Conservation (phyloP, 805 yeast species). For the Citeromyces matritensis region DNA sequence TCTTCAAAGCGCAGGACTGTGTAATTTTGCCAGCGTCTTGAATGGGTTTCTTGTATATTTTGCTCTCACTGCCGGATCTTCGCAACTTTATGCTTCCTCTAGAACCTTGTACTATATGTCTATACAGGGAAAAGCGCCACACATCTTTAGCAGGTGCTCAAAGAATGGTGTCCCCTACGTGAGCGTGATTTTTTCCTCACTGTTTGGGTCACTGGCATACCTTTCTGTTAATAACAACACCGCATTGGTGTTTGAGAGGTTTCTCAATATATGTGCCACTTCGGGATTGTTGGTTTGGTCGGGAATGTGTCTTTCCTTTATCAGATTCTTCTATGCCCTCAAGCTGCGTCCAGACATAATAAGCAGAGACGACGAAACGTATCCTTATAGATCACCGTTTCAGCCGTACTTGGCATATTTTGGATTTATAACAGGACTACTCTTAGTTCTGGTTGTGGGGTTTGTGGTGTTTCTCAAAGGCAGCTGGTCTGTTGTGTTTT, state of each 20-base stretch:
- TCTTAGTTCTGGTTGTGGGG: constrained; percentile 30
- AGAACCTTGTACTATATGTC: constrained; percentile 41
- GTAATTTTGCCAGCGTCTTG: constrained; percentile 31
- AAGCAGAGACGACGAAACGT: constrained; percentile 33
- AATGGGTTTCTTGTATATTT: constrained; percentile 38
- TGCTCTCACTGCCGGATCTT: constrained; percentile 41
- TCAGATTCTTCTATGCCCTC: constrained; percentile 39
- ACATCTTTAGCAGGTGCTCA: constrained; percentile 41
- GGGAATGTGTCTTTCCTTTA: constrained; percentile 42
- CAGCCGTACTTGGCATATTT: constrained; percentile 39
- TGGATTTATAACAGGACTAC: constrained; percentile 26
- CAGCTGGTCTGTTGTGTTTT: constrained; percentile 32
- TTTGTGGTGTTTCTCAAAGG: constrained; percentile 32
- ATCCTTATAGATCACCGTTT: constrained; percentile 39
- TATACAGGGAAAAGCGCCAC: constrained; percentile 45
- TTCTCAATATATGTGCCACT: constrained; percentile 55
- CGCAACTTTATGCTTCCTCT: constrained; percentile 47
- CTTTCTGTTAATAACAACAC: constrained; percentile 43
- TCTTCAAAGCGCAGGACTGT: constrained; percentile 32
- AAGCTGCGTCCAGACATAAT: constrained; percentile 40
- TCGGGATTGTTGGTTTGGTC: constrained; percentile 73
- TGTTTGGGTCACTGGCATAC: constrained; percentile 46
- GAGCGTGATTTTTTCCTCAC: constrained; percentile 49
- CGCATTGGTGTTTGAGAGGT: constrained; percentile 47
- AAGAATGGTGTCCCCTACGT: constrained; percentile 57